A percentile compares a stretch with the other conserved stretches of the same genome.
Conservation (phyloP, 1,139 yeast species). For the Geotrichum fermentans region DNA sequence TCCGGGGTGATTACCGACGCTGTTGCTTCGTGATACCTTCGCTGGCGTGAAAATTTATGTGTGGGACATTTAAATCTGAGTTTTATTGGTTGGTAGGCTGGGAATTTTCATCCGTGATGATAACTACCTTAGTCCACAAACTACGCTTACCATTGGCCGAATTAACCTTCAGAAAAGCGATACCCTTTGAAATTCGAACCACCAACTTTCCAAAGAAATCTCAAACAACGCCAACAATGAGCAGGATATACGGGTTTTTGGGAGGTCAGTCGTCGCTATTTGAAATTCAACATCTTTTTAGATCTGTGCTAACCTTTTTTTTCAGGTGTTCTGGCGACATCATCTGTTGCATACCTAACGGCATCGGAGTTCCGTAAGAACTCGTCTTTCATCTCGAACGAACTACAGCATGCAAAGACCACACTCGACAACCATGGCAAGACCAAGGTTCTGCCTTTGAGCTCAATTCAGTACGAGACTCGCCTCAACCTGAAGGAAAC, state of each 20-base stretch:
- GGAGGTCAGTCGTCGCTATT: conserved; percentile 45
- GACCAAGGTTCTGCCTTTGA: conserved; percentile 30
- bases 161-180: too few relatives aligned
- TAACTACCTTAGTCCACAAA: conserved; percentile 6
- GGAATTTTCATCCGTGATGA: conserved; percentile 4
- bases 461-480: conserved; percentile 39
- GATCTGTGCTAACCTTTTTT: conserved; percentile 9
- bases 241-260: conserved; percentile 66
- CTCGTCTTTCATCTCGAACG: conserved; percentile 45
- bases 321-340: conserved; percentile 58
- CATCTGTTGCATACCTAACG: conserved; percentile 62
- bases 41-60: conserved; percentile 7
- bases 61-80: not conserved
- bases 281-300: not conserved
- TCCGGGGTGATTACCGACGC: not conserved
- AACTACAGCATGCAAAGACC: conserved; percentile 47
- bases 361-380: conserved; percentile 53
- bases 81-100: conserved; percentile 10
- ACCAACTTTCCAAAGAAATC: not conserved
- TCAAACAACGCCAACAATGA: conserved; percentile 33
- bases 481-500: conserved; percentile 54
- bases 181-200: conserved; percentile 6
- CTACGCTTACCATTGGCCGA: conserved; percentile 9
- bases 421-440: conserved; percentile 43
- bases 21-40: not conserved